phyloP scores from a whole-genome alignment of 306 rosid species.

The Canavalia gladiata region DNA sequence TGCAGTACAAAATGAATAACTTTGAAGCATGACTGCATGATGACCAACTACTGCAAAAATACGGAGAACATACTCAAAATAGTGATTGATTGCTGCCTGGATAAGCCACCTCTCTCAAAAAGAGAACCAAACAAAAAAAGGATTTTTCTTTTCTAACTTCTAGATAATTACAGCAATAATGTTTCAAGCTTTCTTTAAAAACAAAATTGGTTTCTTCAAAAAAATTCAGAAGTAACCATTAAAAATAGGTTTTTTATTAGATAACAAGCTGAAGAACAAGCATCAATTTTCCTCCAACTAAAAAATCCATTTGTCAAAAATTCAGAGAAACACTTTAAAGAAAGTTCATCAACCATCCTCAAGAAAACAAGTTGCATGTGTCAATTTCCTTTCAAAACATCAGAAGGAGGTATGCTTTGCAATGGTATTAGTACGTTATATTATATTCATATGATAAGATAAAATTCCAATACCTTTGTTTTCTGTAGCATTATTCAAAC shows the following conservation, averaged over 20 bases:
- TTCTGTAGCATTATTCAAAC: conserved; percentile 13
- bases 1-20: conserved; percentile 1
- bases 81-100: background rate
- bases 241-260: background rate
- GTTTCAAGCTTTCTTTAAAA: background rate
- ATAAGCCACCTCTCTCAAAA: conserved; percentile 18
- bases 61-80: background rate
- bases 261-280: background rate
- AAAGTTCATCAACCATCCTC: background rate
- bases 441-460: background rate
- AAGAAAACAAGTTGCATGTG: background rate
- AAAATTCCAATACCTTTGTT: conserved; percentile 48
- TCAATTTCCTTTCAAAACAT: background rate
- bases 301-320: background rate
- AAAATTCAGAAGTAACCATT: conserved; percentile 1
- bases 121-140: background rate
- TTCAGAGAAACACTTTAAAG: background rate
- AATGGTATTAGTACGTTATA: background rate
- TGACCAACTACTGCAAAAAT: background rate
- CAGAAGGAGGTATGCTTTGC: background rate
- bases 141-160: background rate
- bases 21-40: background rate
- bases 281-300: background rate
- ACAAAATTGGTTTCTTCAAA: background rate
- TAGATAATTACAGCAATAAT: background rate